These are phyloP conservation scores for Hanseniaspora valbyensis DNA, from an alignment of 805 yeast genomes.

Conservation along the genomic window DNA sequence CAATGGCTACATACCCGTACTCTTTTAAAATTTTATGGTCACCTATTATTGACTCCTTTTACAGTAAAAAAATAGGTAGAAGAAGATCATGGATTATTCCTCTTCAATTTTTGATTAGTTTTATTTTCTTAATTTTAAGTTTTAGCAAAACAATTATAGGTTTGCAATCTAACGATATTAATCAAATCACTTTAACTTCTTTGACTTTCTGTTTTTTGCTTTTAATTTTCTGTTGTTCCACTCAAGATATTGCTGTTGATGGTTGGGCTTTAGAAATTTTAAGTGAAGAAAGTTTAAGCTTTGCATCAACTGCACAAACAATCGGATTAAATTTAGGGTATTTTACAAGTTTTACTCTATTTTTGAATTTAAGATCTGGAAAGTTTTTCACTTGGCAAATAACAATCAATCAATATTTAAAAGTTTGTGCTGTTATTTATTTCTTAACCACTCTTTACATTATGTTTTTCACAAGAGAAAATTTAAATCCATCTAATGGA, in stretches of 20 bases:
- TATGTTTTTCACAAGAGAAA: constrained; percentile 55
- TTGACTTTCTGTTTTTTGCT: constrained; percentile 65
- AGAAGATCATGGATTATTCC: constrained; percentile 93
- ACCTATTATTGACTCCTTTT: constrained; percentile 86
- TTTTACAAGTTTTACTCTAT: constrained; percentile 81
- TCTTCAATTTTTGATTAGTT: constrained; percentile 69
- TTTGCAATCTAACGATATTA: constrained; percentile 25
- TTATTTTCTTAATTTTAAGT: constrained; percentile 46
- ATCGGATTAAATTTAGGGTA: constrained; percentile 90
- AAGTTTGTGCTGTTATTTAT: constrained; percentile 66
- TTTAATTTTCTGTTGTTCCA: constrained; percentile 81
- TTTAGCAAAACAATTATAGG: constrained; percentile 32
- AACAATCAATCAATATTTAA: constrained; percentile 62
- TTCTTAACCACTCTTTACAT: constrained; percentile 54
- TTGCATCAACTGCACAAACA: constrained; percentile 95
- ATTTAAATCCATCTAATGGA: constrained; percentile 37
- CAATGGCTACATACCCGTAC: constrained; percentile 90
- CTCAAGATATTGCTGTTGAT: constrained; percentile 97
- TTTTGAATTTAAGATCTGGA: constrained; percentile 78
- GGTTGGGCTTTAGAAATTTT: constrained; percentile 95
- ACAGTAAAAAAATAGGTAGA: constrained; percentile 57
- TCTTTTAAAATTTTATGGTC: constrained; percentile 89
- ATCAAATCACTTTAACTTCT: constrained; percentile 19
- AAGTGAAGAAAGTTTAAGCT: constrained; percentile 65
- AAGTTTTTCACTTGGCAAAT: constrained; percentile 73